Evolutionary conservation across 2,329 filamentous ascomycete species (phyloP).

Genomic region (Talaromyces islandicus): DNA sequence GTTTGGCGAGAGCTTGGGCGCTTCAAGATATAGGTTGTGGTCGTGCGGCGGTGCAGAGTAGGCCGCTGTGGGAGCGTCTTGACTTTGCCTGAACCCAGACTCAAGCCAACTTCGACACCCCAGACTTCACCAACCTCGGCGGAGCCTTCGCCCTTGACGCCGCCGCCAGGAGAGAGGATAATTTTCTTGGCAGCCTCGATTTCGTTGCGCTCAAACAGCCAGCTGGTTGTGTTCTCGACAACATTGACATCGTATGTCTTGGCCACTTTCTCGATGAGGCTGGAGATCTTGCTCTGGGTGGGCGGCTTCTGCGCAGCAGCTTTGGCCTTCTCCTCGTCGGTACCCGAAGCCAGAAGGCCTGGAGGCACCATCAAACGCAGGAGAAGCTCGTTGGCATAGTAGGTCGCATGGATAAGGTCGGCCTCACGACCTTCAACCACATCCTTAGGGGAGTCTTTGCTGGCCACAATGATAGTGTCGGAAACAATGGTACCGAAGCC

Average conservation of each 20-base stretch:
- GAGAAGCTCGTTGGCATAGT: slow-evolving; percentile 94
- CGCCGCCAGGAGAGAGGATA: slow-evolving; percentile 73
- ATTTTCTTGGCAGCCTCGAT: slow-evolving; percentile 99
- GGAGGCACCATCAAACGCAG: slow-evolving; percentile 85
- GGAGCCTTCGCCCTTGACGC: slow-evolving; percentile 81
- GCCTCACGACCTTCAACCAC: slow-evolving; percentile 70
- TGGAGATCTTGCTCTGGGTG: slow-evolving; percentile 79
- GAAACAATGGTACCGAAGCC: slow-evolving; percentile 95
- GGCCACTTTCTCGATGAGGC: slow-evolving; percentile 82
- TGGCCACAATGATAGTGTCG: slow-evolving; percentile 73
- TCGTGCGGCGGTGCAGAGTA: slow-evolving; percentile 88
- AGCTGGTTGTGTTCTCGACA: slow-evolving; percentile 96
- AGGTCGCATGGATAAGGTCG: slow-evolving; percentile 80
- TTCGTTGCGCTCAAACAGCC: slow-evolving; percentile 94
- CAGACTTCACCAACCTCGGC: slow-evolving; percentile 90
- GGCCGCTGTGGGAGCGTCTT: slow-evolving; percentile 83
- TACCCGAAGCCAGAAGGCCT: slow-evolving; percentile 73
- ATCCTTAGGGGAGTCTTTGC: slow-evolving; percentile 55
- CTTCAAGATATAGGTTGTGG: slow-evolving; percentile 88
- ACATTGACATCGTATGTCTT: slow-evolving; percentile 87
- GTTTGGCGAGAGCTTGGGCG: slow-evolving; percentile 87
- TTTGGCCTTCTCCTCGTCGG: slow-evolving; percentile 94
- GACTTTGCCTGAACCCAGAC: slow-evolving; percentile 85
- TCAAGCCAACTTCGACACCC: slow-evolving; percentile 95
- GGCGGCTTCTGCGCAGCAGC: slow-evolving; percentile 74